A percentile compares a stretch with the other conserved stretches of the same genome.
These are phyloP conservation scores for Phialophora chinensis DNA, from an alignment of 2,329 filamentous ascomycete species.

Conservation along the genomic window DNA sequence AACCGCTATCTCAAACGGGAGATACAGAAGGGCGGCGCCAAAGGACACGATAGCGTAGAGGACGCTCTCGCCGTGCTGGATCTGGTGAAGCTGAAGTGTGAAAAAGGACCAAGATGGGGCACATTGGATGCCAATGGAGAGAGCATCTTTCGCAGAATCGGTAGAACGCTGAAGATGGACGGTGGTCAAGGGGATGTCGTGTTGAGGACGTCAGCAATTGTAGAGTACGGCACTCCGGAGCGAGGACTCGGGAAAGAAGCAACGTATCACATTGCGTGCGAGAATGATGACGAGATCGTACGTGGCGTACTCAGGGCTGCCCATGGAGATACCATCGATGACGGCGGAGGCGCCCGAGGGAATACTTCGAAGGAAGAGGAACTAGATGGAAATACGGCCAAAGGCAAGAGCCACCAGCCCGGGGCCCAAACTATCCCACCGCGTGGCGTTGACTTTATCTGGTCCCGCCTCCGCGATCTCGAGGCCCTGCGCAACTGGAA, in stretches of 20 bases:
- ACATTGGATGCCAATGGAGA: constrained; percentile 78
- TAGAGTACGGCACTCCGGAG: constrained; percentile 87
- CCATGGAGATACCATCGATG: constrained; percentile 17
- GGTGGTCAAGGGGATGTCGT: constrained; percentile 40
- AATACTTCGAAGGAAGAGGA: neutral
- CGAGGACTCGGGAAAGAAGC: constrained; percentile 65
- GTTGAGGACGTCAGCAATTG: constrained; percentile 60
- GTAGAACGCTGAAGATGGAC: constrained; percentile 56
- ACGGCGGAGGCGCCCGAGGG: neutral
- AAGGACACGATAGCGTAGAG: constrained; percentile 89
- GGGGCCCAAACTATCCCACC: constrained; percentile 47
- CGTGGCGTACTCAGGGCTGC: constrained; percentile 54
- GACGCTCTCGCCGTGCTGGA: constrained; percentile 91
- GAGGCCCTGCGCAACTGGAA: constrained; percentile 65
- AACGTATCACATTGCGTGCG: constrained; percentile 61
- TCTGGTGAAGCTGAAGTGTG: constrained; percentile 92
- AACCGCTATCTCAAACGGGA: constrained; percentile 85
- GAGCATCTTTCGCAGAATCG: constrained; percentile 85
- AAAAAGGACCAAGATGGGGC: constrained; percentile 87
- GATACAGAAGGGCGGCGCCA: constrained; percentile 79
- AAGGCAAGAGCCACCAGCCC: constrained; percentile 1
- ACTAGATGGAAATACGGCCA: neutral
- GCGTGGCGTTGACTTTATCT: constrained; percentile 66
- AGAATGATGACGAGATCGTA: constrained; percentile 63
- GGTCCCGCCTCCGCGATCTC: constrained; percentile 67